Percentiles rank a stretch among this genome's conserved stretches.
phyloP scores from a whole-genome alignment of 176 grass and related monocot genomes.

The Bonia amplexicaulis region DNA sequence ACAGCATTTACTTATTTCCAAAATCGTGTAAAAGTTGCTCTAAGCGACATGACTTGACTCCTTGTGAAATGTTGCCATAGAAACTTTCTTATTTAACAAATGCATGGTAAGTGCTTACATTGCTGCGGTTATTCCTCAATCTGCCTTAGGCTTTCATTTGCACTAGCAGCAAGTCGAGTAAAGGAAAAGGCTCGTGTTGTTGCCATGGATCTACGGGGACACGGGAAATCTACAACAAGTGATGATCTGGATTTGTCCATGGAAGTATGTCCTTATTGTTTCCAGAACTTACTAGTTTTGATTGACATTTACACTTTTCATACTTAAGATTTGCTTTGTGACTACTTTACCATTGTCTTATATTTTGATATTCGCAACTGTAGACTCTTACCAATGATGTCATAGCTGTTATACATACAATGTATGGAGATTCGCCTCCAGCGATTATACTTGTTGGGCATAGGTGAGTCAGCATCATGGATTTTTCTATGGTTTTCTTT shows the following conservation, averaged over 20 bases:
- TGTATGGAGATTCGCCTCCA: slow-evolving; percentile 75
- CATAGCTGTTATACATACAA: slow-evolving; percentile 55
- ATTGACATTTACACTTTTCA: background rate
- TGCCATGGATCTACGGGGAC: slow-evolving; percentile 85
- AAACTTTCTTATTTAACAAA: slow-evolving; percentile 7
- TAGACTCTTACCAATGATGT: slow-evolving; percentile 92
- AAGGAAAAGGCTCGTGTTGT: slow-evolving; percentile 80
- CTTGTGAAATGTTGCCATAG: background rate
- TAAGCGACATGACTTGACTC: background rate
- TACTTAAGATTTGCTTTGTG: background rate
- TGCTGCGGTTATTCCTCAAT: slow-evolving; percentile 9
- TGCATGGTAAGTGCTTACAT: slow-evolving; percentile 1
- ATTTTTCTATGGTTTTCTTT: background rate
- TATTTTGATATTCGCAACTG: slow-evolving; percentile 16
- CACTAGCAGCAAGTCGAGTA: slow-evolving; percentile 62
- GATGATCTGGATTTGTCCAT: slow-evolving; percentile 87
- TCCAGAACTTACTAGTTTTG: background rate
- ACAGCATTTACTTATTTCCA: background rate
- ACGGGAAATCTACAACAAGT: slow-evolving; percentile 75
- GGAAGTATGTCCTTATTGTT: slow-evolving; percentile 53
- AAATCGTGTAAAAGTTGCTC: background rate
- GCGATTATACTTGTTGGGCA: slow-evolving; percentile 97
- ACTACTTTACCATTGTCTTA: background rate
- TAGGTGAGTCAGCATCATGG: slow-evolving; percentile 50
- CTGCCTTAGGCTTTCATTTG: slow-evolving; percentile 89